These are phyloP conservation scores for Gonapodya sp. DNA, from an alignment of 192 early-diverging fungal species.

Conservation along the genomic window DNA sequence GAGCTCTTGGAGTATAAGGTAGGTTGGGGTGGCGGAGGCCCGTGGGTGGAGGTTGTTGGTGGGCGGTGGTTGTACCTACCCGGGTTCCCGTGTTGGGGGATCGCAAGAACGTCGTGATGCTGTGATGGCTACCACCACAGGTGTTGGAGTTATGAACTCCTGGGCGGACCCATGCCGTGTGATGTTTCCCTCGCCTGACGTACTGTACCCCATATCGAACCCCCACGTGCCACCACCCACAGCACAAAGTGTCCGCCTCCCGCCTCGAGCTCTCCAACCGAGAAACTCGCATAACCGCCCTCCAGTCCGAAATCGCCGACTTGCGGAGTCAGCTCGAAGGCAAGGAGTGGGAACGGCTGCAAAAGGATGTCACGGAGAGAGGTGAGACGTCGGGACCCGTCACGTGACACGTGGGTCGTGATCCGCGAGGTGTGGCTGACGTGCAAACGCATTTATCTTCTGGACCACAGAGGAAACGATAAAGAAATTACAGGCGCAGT, in stretches of 20 bases:
- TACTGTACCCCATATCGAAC: neutral
- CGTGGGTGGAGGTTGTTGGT: neutral
- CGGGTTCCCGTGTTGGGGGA: too few species aligned
- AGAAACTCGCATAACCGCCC: neutral
- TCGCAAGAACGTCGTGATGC: too few species aligned
- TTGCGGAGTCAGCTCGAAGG: neutral
- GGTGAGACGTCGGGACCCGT: neutral
- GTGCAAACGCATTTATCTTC: neutral
- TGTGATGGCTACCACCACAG: too few species aligned
- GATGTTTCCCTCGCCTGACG: neutral
- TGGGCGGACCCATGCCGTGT: too few species aligned
- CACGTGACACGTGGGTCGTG: neutral
- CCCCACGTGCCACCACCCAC: neutral
- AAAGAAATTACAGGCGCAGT: neutral
- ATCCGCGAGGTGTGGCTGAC: neutral
- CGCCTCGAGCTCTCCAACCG: slow-evolving; percentile 1
- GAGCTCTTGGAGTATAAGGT: neutral
- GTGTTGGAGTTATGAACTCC: too few species aligned
- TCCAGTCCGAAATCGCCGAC: neutral
- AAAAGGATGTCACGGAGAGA: neutral
- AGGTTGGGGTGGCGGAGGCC: neutral
- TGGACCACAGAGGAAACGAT: neutral
- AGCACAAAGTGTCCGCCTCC: neutral
- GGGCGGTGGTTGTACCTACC: neutral
- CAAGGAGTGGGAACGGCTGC: neutral